A percentile compares a stretch with the other conserved stretches of the same genome.
phyloP scores from a whole-genome alignment of 495 filamentous ascomycete species.

The Neurospora cerealis region DNA sequence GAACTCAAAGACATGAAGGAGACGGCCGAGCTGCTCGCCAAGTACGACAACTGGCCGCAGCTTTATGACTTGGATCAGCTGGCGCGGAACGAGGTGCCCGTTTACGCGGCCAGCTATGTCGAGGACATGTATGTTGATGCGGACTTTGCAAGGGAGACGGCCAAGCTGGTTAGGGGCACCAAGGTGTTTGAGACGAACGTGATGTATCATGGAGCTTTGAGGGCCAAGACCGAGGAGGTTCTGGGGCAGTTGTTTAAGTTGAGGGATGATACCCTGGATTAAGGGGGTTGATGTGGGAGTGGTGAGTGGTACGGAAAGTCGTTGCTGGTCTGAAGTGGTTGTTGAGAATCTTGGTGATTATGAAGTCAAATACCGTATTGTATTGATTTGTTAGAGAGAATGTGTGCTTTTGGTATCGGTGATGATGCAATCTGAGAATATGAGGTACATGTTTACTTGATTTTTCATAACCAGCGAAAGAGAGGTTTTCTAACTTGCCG shows the following conservation, averaged over 20 bases:
- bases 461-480: not conserved
- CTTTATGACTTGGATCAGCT: constrained; percentile 70
- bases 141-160: constrained; percentile 61
- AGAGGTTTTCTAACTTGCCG: not conserved
- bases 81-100: constrained; percentile 69
- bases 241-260: constrained; percentile 59
- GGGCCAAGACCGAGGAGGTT: constrained; percentile 62
- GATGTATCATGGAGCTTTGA: constrained; percentile 76
- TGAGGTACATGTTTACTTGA: not conserved
- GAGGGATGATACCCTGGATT: constrained; percentile 66
- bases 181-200: constrained; percentile 78
- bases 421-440: not conserved
- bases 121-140: constrained; percentile 96
- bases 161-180: constrained; percentile 60
- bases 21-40: constrained; percentile 61
- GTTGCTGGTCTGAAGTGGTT: not conserved
- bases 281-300: constrained; percentile 1
- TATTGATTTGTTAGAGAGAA: not conserved
- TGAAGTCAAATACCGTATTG: not conserved
- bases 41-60: constrained; percentile 52
- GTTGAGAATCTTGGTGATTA: not conserved
- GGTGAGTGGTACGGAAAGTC: not conserved
- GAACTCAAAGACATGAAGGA: constrained; percentile 56
- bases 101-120: constrained; percentile 75
- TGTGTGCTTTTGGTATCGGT: not conserved